Evolutionary conservation across 495 filamentous ascomycete species (phyloP).

Genomic region (Chaetomium fimeti): DNA sequence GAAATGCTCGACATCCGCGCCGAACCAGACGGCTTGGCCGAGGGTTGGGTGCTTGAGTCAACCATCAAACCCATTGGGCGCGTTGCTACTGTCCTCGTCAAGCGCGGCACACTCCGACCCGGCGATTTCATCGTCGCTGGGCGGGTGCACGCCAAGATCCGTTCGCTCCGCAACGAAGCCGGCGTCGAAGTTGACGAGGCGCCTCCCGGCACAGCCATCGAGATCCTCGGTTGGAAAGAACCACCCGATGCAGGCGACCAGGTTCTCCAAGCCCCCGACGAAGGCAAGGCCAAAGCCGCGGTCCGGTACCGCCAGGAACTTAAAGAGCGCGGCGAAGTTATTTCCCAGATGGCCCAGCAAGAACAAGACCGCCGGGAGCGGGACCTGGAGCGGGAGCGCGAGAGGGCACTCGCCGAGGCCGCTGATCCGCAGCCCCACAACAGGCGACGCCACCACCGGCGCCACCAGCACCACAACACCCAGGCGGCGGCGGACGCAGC

Average conservation of each 20-base stretch:
- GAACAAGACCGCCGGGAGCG: slow-evolving; percentile 48
- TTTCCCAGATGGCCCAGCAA: slow-evolving; percentile 34
- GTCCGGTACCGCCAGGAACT: slow-evolving; percentile 69
- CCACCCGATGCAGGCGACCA: slow-evolving; percentile 86
- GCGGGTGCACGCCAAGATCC: slow-evolving; percentile 76
- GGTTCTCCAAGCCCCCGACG: slow-evolving; percentile 75
- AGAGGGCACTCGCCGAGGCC: slow-evolving; percentile 29
- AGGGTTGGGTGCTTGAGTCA: slow-evolving; percentile 96
- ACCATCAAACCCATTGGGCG: slow-evolving; percentile 82
- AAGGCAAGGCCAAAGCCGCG: slow-evolving; percentile 78
- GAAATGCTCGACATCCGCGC: slow-evolving; percentile 90
- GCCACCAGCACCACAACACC: not conserved
- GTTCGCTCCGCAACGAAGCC: slow-evolving; percentile 80
- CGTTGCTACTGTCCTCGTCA: slow-evolving; percentile 84
- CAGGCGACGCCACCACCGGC: not conserved
- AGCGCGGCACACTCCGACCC: slow-evolving; percentile 75
- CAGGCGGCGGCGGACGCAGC: slow-evolving; percentile 38
- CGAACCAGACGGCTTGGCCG: slow-evolving; percentile 69
- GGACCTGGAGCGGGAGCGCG: slow-evolving; percentile 9
- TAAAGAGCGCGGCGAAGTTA: slow-evolving; percentile 40
- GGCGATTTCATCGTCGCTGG: slow-evolving; percentile 90
- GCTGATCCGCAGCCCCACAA: not conserved
- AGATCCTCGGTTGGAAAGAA: slow-evolving; percentile 92
- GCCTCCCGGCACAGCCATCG: slow-evolving; percentile 84
- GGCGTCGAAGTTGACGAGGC: slow-evolving; percentile 69